Evolutionary conservation across 23 red algal genomes (phyloP).

Genomic region (Gracilaria domingensis): DNA sequence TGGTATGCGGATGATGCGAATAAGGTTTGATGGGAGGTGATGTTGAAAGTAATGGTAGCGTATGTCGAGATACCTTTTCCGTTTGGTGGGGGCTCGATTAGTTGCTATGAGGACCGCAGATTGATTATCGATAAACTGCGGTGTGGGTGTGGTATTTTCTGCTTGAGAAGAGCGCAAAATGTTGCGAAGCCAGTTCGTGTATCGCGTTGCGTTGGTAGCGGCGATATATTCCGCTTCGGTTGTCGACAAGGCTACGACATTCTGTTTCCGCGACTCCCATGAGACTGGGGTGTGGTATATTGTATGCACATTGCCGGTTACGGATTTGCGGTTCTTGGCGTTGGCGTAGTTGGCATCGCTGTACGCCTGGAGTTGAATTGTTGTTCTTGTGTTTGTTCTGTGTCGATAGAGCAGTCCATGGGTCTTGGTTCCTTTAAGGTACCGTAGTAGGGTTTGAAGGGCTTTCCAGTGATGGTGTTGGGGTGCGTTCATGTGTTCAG

Average conservation of each 20-base stretch:
- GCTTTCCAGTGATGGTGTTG: background rate
- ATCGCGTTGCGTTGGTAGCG: background rate
- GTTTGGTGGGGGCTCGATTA: conserved; percentile 14
- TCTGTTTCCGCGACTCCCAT: background rate
- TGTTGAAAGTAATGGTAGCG: background rate
- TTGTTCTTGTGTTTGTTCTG: too few relatives aligned
- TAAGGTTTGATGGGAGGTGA: background rate
- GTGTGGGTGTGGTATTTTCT: background rate
- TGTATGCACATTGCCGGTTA: background rate
- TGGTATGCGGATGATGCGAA: background rate
- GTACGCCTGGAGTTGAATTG: background rate
- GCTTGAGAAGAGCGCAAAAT: background rate
- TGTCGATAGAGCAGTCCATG: too few relatives aligned
- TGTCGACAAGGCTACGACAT: background rate
- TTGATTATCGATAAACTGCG: conserved; percentile 21
- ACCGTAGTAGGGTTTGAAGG: background rate
- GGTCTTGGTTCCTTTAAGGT: background rate
- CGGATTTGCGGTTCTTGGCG: background rate
- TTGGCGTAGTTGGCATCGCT: conserved; percentile 24
- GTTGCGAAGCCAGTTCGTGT: conserved; percentile 8
- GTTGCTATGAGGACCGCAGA: conserved; percentile 4
- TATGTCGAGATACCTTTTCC: conserved; percentile 20
- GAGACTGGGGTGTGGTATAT: background rate
- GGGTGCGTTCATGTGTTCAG: background rate
- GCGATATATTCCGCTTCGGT: conserved; percentile 32